These are phyloP conservation scores for Aspergillus heteromorphus DNA, from an alignment of 495 filamentous ascomycete species.

Conservation along the genomic window DNA sequence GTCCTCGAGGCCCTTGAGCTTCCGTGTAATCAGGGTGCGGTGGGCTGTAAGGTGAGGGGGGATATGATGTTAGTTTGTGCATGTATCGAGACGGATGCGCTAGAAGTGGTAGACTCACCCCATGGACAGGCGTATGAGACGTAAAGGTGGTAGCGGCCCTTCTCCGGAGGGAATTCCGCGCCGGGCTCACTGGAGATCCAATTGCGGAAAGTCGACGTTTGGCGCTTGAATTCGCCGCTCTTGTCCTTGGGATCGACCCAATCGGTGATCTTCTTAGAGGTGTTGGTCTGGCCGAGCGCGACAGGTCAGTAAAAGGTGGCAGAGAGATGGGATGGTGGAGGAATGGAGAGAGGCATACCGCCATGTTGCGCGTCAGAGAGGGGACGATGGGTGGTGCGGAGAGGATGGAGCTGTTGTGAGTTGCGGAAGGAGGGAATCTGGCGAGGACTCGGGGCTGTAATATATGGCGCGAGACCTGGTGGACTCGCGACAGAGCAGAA, in stretches of 20 bases:
- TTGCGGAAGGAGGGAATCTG: constrained; percentile 9
- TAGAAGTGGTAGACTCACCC: constrained; percentile 37
- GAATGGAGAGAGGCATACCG: constrained; percentile 23
- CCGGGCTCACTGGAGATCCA: constrained; percentile 61
- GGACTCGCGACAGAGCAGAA: constrained; percentile 20
- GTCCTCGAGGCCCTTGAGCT: constrained; percentile 64
- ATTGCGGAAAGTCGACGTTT: constrained; percentile 63
- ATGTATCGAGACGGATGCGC: not conserved
- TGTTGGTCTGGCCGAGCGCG: constrained; percentile 24
- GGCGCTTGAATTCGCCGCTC: constrained; percentile 85
- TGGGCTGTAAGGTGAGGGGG: constrained; percentile 40
- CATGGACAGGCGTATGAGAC: constrained; percentile 71
- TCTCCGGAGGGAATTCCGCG: constrained; percentile 61
- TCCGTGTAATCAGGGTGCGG: constrained; percentile 60
- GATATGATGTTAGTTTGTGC: not conserved
- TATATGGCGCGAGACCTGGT: constrained; percentile 17
- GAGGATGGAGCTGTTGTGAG: constrained; percentile 17
- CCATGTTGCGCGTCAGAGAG: constrained; percentile 30
- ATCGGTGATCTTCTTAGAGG: constrained; percentile 58
- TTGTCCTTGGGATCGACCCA: constrained; percentile 73
- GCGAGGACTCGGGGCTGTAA: constrained; percentile 13
- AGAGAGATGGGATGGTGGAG: not conserved
- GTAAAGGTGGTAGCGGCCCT: constrained; percentile 65
- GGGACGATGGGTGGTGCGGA: constrained; percentile 16
- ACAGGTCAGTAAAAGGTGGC: not conserved